Evolutionary conservation across 208 protist species (phyloP).

Genomic region (Leptomonas pyrrhocoris): DNA sequence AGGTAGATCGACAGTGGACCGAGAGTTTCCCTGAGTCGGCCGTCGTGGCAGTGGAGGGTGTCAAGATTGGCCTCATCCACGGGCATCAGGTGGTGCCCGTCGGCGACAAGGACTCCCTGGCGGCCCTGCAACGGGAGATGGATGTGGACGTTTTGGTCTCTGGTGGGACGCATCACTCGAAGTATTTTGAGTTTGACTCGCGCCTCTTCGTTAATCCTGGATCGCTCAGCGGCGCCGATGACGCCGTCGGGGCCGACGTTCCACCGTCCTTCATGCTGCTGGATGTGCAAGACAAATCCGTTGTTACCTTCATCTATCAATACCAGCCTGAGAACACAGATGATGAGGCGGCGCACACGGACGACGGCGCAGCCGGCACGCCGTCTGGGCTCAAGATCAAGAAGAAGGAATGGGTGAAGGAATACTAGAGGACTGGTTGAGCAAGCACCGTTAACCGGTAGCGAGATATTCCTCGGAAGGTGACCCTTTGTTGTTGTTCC

Average conservation of each 20-base stretch:
- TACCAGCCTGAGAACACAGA: conserved; percentile 36
- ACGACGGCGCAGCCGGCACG: conserved; percentile 21
- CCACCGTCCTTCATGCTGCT: conserved; percentile 97
- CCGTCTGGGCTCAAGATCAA: conserved; percentile 56
- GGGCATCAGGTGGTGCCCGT: conserved; percentile 97
- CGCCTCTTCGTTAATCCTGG: conserved; percentile 99
- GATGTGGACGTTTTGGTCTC: conserved; percentile 98
- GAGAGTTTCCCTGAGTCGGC: conserved; percentile 88
- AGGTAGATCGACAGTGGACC: conserved; percentile 92
- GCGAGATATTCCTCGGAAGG: too few relatives aligned
- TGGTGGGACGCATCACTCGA: conserved; percentile 94
- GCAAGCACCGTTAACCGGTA: too few relatives aligned
- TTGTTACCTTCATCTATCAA: conserved; percentile 79
- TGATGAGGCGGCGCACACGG: conserved; percentile 10
- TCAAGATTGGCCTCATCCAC: conserved; percentile 97
- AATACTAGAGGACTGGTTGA: conserved; percentile 2
- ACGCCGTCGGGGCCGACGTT: conserved; percentile 58
- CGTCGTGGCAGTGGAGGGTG: conserved; percentile 95
- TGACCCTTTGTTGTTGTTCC: too few relatives aligned
- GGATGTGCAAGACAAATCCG: conserved; percentile 91
- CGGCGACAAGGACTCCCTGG: conserved; percentile 95
- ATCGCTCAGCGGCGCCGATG: conserved; percentile 97
- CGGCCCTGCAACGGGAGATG: conserved; percentile 95
- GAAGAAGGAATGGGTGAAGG: conserved; percentile 76
- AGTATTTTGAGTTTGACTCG: conserved; percentile 94